Evolutionary conservation across 768 basidiomycete genomes (phyloP).

Genomic region (Dioszegia crocea): DNA sequence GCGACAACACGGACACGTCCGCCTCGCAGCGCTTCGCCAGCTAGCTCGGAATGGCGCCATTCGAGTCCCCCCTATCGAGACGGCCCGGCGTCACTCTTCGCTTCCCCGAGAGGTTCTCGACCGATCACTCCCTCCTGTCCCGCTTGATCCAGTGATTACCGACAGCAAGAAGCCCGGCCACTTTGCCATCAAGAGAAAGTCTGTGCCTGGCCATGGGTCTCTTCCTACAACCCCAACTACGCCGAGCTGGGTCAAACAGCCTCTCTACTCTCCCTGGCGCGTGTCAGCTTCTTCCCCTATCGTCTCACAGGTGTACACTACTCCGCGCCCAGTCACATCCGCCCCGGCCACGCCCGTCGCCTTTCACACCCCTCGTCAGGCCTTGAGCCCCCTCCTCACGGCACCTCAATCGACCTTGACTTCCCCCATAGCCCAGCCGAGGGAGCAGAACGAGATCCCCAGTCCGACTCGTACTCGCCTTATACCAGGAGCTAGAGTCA

Average conservation of each 20-base stretch:
- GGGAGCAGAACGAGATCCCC: background rate
- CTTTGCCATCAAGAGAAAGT: background rate
- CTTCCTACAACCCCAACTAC: background rate
- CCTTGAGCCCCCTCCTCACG: too few relatives aligned
- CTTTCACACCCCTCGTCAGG: too few relatives aligned
- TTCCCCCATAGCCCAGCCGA: background rate
- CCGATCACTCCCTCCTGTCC: background rate
- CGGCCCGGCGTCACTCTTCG: background rate
- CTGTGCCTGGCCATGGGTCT: background rate
- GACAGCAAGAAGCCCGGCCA: background rate
- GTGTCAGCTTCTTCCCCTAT: too few relatives aligned
- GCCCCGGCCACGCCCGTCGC: too few relatives aligned
- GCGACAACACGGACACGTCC: background rate
- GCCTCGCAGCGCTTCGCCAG: background rate
- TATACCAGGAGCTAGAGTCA: background rate
- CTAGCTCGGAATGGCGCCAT: background rate
- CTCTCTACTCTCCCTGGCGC: too few relatives aligned
- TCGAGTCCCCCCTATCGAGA: background rate
- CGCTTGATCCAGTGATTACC: background rate
- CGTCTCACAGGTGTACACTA: too few relatives aligned
- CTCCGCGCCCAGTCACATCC: too few relatives aligned
- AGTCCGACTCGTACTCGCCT: background rate
- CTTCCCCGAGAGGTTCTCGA: slow-evolving; percentile 1
- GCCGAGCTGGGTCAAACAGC: background rate
- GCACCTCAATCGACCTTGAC: too few relatives aligned